Base-by-base conservation (phyloP, 1,284 basidiomycete species). In the Laetiporus sulphureus region DNA sequence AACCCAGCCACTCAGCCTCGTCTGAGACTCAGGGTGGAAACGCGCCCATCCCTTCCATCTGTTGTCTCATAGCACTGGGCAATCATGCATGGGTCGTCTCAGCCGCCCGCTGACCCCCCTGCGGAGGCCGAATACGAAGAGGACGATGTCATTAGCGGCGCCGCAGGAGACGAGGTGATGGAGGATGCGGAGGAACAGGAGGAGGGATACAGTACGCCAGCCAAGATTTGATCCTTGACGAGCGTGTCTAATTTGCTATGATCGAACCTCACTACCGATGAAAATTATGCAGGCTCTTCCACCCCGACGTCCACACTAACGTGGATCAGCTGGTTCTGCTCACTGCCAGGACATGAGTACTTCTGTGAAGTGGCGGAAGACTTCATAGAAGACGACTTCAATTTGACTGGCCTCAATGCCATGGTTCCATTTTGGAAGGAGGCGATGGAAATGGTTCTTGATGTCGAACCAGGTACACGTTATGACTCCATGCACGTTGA, bases 321-420 rank as follows among this genome's bases (percentile, higher is more conserved):
- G 47, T 96, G 91, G 92, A 95, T 95, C 59, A 87, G 85, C 55
- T 99, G 95, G 96, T 99, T 97, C 72, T 98, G 94, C 60, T 93
- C 93, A 16, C 70, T 99, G 34, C 93, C 96, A 4, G 96, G 96
- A 4, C 96, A 99, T 66, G 96, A 99, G 67, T 99, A 97, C 69
- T 99, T 98, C 63, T 94, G 90, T 64, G 92, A 95, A 67, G 93
- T 98, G 16, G 83, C 88, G 41, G 94, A 99, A 60, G 95, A 99
- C 59, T 99, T 98, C 64, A 99, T 99, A 63, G 96, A 99, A 63
- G 96, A 99, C 66, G 96, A 99, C 63, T 99, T 99, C 70, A 99
- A 99, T 68, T 72, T 99, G 41, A 99, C 96, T 1, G 96, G 96
- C 2, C 68, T 99, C 51, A 94, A 93, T 61, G 77, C 81, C 15